phyloP scores from a whole-genome alignment of 306 rosid species.

The Fragaria ananassa region DNA sequence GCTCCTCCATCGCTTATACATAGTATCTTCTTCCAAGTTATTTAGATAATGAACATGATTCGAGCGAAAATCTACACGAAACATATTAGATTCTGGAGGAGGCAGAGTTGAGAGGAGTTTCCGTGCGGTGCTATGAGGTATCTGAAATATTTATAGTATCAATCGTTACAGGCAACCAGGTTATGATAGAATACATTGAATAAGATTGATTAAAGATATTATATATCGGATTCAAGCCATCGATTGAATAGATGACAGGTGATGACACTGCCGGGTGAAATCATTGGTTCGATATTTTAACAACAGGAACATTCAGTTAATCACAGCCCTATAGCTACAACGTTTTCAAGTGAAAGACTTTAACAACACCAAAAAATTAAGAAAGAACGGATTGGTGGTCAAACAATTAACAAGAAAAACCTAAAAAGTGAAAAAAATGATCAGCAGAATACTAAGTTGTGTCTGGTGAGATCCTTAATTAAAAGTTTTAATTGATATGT shows the following conservation, averaged over 20 bases:
- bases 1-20: constrained; percentile 80
- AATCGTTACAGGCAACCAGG: neutral
- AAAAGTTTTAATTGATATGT: neutral
- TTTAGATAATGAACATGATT: constrained; percentile 81
- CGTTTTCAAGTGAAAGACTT: neutral
- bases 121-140: constrained; percentile 59
- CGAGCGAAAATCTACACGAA: constrained; percentile 93
- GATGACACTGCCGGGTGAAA: neutral
- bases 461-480: neutral
- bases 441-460: neutral
- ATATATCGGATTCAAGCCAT: neutral
- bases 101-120: constrained; percentile 76
- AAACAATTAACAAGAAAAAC: neutral
- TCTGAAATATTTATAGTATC: constrained; percentile 48
- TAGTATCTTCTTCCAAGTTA: constrained; percentile 93
- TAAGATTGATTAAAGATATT: neutral
- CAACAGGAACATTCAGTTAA: neutral
- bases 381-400: neutral
- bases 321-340: neutral
- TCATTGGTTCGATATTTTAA: neutral
- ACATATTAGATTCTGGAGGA: constrained; percentile 71
- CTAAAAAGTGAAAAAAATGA: neutral
- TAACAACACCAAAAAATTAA: neutral
- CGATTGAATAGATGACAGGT: neutral
- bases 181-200: constrained; percentile 2